Conservation (phyloP, 371 early-diverging fungal species). For the Coelomomyces lativittatus region DNA sequence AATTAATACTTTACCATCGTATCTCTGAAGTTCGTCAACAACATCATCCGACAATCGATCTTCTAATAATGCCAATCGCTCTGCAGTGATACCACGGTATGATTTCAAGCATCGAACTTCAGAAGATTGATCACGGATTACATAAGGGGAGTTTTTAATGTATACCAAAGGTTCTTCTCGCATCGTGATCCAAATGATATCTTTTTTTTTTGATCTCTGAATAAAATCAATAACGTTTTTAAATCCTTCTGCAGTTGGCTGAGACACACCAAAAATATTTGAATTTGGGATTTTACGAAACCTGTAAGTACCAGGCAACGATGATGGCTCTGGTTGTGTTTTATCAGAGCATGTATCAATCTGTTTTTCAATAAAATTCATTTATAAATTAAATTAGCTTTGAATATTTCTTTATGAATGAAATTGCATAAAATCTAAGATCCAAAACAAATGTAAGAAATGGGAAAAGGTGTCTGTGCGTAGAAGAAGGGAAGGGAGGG, state of each 20-base stretch:
- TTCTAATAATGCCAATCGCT: constrained; percentile 52
- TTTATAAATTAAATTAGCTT: constrained; percentile 45
- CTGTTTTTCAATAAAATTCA: constrained; percentile 8
- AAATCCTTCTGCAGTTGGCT: constrained; percentile 49
- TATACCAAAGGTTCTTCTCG: constrained; percentile 60
- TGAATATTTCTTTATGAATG: too few relatives aligned
- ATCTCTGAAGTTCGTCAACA: constrained; percentile 27
- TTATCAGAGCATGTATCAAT: constrained; percentile 7
- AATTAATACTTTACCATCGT: constrained; percentile 37
- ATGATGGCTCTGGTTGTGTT: constrained; percentile 5
- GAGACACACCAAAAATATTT: constrained; percentile 45
- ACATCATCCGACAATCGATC: constrained; percentile 47
- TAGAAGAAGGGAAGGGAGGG: too few relatives aligned
- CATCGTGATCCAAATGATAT: constrained; percentile 50
- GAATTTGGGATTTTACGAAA: constrained; percentile 16
- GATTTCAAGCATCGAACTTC: constrained; percentile 48
- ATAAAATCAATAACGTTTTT: constrained; percentile 19
- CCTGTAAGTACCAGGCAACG: constrained; percentile 17
- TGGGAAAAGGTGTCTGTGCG: too few relatives aligned
- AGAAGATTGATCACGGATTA: constrained; percentile 44
- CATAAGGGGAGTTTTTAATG: constrained; percentile 53
- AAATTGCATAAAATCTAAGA: too few relatives aligned
- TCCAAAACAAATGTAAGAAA: too few relatives aligned
- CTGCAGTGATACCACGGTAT: constrained; percentile 47
- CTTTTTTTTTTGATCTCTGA: constrained; percentile 1